A percentile compares a stretch with the other conserved stretches of the same genome.
These are phyloP conservation scores for Tetrastigma voinierianum DNA, from an alignment of 164 flowering plant species.

Conservation along the genomic window DNA sequence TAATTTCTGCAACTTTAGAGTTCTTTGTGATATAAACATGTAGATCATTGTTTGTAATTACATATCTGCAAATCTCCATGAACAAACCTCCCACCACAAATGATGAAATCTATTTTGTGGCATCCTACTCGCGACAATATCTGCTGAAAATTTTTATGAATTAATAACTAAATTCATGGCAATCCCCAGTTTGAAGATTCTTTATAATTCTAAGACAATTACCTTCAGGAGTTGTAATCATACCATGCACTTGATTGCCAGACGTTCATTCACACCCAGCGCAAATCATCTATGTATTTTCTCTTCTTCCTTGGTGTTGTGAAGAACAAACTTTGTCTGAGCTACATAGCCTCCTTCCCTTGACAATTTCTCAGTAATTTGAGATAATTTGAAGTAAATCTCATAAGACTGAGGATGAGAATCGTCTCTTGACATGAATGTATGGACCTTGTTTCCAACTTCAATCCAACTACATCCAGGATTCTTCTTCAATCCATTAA, in stretches of 20 bases:
- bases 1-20: too few species aligned
- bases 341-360: slow-evolving; percentile 62
- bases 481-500: slow-evolving; percentile 61
- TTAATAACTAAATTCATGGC: slow-evolving; percentile 64
- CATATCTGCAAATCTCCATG: slow-evolving; percentile 91
- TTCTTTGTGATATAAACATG: neutral
- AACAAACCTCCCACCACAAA: slow-evolving; percentile 60
- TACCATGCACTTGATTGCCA: slow-evolving; percentile 75
- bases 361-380: slow-evolving; percentile 43
- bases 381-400: slow-evolving; percentile 46
- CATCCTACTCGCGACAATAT: slow-evolving; percentile 74
- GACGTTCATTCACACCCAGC: too few species aligned
- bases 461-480: slow-evolving; percentile 96
- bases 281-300: slow-evolving; percentile 58
- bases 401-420: slow-evolving; percentile 59
- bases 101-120: slow-evolving; percentile 83
- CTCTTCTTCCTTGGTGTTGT: slow-evolving; percentile 61
- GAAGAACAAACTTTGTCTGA: slow-evolving; percentile 64
- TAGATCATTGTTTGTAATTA: neutral
- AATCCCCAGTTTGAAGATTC: slow-evolving; percentile 74
- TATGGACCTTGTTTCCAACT: slow-evolving; percentile 55
- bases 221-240: slow-evolving; percentile 41
- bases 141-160: slow-evolving; percentile 46
- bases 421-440: slow-evolving; percentile 60
- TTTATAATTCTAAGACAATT: slow-evolving; percentile 54